Evolutionary conservation across 441 rosid species (phyloP).

Genomic region (Croton laevigatus): DNA sequence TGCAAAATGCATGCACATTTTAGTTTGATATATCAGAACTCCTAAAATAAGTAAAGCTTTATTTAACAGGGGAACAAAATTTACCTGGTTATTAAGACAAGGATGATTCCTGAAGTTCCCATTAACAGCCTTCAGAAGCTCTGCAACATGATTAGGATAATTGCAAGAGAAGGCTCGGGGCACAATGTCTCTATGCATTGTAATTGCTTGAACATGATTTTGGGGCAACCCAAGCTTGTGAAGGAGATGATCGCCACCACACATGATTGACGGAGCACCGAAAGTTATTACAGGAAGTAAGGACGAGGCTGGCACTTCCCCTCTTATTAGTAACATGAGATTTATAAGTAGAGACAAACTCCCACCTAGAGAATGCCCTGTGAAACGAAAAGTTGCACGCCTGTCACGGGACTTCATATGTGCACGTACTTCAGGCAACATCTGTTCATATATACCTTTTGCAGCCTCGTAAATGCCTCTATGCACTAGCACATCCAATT

Average conservation of each 20-base stretch:
- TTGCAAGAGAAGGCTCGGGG: constrained; percentile 94
- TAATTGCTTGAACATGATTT: constrained; percentile 72
- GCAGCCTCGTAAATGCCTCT: constrained; percentile 99
- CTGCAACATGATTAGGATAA: constrained; percentile 78
- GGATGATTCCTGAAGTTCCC: constrained; percentile 82
- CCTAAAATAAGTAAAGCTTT: not conserved
- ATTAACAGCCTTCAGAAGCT: constrained; percentile 87
- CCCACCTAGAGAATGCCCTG: constrained; percentile 97
- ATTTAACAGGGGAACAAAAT: not conserved
- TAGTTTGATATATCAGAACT: constrained; percentile 5
- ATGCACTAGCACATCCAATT: constrained; percentile 68
- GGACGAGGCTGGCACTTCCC: constrained; percentile 73
- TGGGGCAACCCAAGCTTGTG: constrained; percentile 71
- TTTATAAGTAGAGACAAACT: constrained; percentile 79
- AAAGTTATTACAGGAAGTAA: constrained; percentile 86
- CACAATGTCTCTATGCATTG: constrained; percentile 89
- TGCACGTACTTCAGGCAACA: constrained; percentile 78
- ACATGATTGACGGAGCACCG: constrained; percentile 88
- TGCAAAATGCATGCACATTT: constrained; percentile 26
- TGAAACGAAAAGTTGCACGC: constrained; percentile 71
- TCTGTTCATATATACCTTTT: constrained; percentile 88
- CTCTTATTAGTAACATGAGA: constrained; percentile 75
- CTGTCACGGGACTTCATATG: constrained; percentile 56
- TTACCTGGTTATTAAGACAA: constrained; percentile 85
- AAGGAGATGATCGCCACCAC: constrained; percentile 88